Base-by-base conservation (phyloP, 2,329 filamentous ascomycete genomes). In the Pyricularia pennisetigena region DNA sequence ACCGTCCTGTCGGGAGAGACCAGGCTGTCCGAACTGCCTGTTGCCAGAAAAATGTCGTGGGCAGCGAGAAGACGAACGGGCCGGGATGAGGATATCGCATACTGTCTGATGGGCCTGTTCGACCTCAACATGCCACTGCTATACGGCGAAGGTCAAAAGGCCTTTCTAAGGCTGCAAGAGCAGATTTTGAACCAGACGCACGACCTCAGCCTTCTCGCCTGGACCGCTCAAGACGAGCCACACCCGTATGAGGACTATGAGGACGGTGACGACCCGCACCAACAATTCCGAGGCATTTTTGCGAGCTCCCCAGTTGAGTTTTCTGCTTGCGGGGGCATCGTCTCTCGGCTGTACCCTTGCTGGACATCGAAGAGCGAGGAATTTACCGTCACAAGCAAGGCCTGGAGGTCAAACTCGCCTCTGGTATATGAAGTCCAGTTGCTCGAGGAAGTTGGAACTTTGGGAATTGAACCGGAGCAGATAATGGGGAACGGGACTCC, bases 131-230 rank as follows among this genome's bases (percentile, higher is more conserved):
- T 76, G 71, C 70, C 74, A 6, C 64, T 75, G 54, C 68, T 75
- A 2, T 76, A 75, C 29, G 73, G 74, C 12, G 74, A 75, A 62
- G 72, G 73, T 20, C 23, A 23, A 3, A 70, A 69, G n/a, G 71
- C 73, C 12, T 74, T 74, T 62, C 23, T 63, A 9, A 67, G 73
- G 12, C 69, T 74, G 3, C 73, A 74, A 66, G 68, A 74, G 23
- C 70, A 74, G 35, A 74, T 76, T 23, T 68, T 74, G 29, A 71
- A 68, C 12, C 67, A 28, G 14, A 10, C 64, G 30, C 65, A 71
- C 26, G 74, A 76, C 61, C 70, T 74, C 7, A 71, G 72, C n/a
- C 57, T 76, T 4, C 73, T 76, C 57, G 72, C 73, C 1, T 75
- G 74, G 73, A 54, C 41, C 16, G 41, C 41, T 54, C 41, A 54